Evolutionary conservation across 2,329 filamentous ascomycete species (phyloP).

Genomic region (Colletotrichum shisoi): DNA sequence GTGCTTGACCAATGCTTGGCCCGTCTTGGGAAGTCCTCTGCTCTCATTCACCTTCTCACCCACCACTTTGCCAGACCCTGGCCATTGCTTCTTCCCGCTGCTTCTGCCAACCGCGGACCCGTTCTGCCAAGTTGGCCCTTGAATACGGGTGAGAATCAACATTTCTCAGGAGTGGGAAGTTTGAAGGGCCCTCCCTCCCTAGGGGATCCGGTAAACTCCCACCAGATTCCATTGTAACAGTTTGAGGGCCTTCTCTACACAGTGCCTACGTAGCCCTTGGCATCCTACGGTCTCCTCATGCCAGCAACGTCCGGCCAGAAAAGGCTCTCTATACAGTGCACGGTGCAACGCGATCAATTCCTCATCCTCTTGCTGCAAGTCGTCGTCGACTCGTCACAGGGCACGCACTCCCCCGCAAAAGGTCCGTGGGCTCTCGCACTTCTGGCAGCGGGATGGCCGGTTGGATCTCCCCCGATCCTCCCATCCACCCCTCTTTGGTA

Average conservation of each 20-base stretch:
- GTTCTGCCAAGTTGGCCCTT: not conserved
- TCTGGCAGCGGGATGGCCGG: conserved; percentile 27
- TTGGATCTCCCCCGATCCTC: conserved; percentile 30
- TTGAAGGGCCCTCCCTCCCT: not conserved
- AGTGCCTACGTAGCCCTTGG: no score
- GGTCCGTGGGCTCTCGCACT: conserved; percentile 14
- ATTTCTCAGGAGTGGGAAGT: not conserved
- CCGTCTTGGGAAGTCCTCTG: conserved; percentile 11
- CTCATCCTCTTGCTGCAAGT: no score
- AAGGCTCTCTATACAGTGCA: no score
- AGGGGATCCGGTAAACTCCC: no score
- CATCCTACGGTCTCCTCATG: not conserved
- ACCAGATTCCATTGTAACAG: no score
- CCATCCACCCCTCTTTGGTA: not conserved
- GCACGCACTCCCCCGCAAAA: conserved; percentile 19
- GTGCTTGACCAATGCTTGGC: conserved; percentile 33
- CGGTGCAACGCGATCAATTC: no score
- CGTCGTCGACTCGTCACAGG: not conserved
- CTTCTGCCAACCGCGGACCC: not conserved
- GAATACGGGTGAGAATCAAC: not conserved
- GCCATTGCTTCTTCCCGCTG: conserved; percentile 1
- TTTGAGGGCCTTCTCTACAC: no score
- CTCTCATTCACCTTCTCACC: not conserved
- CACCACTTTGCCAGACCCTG: not conserved
- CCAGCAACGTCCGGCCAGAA: no score